A percentile compares a stretch with the other conserved stretches of the same genome.
phyloP scores from a whole-genome alignment of 73 alveolate genomes.

The Diophrys appendiculata region DNA sequence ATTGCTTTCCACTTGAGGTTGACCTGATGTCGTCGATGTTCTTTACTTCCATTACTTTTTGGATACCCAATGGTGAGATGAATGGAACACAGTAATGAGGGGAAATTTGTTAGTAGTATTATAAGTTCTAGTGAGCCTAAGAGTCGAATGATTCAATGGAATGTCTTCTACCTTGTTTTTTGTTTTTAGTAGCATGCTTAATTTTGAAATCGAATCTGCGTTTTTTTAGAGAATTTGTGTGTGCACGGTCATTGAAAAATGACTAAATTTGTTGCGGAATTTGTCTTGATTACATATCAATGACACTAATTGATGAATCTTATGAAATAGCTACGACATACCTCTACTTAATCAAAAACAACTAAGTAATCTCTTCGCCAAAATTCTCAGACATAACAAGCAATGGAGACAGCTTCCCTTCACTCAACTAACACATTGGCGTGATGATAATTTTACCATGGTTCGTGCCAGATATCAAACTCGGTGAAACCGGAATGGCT shows the following conservation, averaged over 20 bases:
- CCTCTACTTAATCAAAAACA: too few relatives aligned
- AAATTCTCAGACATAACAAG: slow-evolving; percentile 37
- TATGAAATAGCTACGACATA: too few relatives aligned
- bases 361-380: neutral
- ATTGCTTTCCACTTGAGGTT: neutral
- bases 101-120: neutral
- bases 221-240: neutral
- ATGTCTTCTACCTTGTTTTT: neutral
- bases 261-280: slow-evolving; percentile 3
- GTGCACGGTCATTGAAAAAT: neutral
- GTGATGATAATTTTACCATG: slow-evolving; percentile 56
- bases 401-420: slow-evolving; percentile 36
- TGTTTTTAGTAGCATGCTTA: slow-evolving; percentile 17
- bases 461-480: slow-evolving; percentile 52
- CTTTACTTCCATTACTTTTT: slow-evolving; percentile 18
- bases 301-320: slow-evolving; percentile 8
- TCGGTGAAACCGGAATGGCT: slow-evolving; percentile 17
- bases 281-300: neutral
- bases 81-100: neutral
- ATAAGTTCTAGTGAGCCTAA: neutral
- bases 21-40: slow-evolving; percentile 17
- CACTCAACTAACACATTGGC: slow-evolving; percentile 37
- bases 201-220: slow-evolving; percentile 9
- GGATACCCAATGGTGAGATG: slow-evolving; percentile 30
- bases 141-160: neutral